Evolutionary conservation across 2,329 filamentous ascomycete species (phyloP), one percentile per base, ranked within the genome.

Genomic region (Chaetomium sp.): DNA sequence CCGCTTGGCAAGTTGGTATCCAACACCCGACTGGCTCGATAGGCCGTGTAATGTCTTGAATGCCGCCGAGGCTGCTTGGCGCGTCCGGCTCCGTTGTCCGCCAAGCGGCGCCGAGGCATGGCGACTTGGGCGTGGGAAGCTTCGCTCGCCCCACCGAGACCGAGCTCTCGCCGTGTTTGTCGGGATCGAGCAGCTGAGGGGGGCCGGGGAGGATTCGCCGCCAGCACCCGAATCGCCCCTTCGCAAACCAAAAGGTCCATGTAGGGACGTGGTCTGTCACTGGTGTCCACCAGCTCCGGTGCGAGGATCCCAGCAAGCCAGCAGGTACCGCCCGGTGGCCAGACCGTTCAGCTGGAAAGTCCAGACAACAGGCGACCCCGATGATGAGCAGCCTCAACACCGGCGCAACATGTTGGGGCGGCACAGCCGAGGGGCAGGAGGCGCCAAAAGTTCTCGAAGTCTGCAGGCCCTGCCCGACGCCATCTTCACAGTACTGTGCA

Each of bases 1-100:
- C n/a, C 25, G 10, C 62, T 64, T 65, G 64, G 61, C 61, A 55
- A 23, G 27, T 62, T 65, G 60, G 61, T 58, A 55, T n/a, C 27
- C 19, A 50, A 49, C 29, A 31, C 19, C 49, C 49, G 47, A 62
- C 53, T 61, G 57, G 63, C 31, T 64, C 38, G 57, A 60, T 35
- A 38, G 49, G 25, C 53, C 45, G 5, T 53, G 47, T 25, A 1
- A 42, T 67, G 57, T 38, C 35, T 31, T 55, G 57, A 42, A 29
- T 7, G 38, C 38, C 38, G 38, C 38, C 38, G 38, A 42, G 16
- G 5, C 4, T 27, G 59, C 61, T 68, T 64, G 63, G 60, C 57
- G n/a, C 27, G 16, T 42, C 35, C 58, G 31, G 55, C 47, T 16
- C 57, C 38, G 42, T 23, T 42, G 27, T 12, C 31, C 29, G 35